Percentiles rank a stretch among this genome's conserved stretches.
phyloP scores from a whole-genome alignment of 805 yeast genomes.

The Cephaloascus fragrans region DNA sequence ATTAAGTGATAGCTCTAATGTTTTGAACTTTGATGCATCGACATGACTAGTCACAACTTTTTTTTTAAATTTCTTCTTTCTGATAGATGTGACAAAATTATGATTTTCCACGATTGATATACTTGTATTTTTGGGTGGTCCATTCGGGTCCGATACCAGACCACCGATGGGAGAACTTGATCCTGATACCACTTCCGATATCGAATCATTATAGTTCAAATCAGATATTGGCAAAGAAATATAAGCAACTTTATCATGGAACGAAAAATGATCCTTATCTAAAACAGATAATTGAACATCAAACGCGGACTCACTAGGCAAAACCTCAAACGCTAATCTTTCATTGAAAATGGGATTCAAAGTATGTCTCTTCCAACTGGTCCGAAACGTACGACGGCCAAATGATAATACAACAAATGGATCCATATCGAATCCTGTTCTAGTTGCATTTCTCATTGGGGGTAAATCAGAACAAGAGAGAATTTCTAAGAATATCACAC shows the following conservation, averaged over 20 bases:
- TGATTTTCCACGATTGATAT: slow-evolving; percentile 17
- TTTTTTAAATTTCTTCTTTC: slow-evolving; percentile 19
- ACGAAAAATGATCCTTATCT: slow-evolving; percentile 79
- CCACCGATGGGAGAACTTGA: background rate
- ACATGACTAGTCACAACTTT: slow-evolving; percentile 18
- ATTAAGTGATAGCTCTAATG: slow-evolving; percentile 25
- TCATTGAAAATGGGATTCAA: slow-evolving; percentile 78
- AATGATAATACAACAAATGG: slow-evolving; percentile 90
- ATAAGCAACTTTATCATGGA: slow-evolving; percentile 73
- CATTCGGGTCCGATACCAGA: background rate
- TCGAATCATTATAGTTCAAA: no score
- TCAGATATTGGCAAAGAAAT: slow-evolving; percentile 48
- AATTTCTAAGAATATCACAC: slow-evolving; percentile 72
- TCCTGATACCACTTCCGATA: background rate
- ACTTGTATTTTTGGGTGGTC: slow-evolving; percentile 6
- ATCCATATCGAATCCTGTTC: slow-evolving; percentile 88
- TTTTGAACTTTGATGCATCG: slow-evolving; percentile 31
- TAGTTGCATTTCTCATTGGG: slow-evolving; percentile 56
- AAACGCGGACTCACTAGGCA: slow-evolving; percentile 53
- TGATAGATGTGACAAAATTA: slow-evolving; percentile 18
- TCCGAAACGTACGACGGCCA: slow-evolving; percentile 79
- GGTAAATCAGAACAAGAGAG: slow-evolving; percentile 72
- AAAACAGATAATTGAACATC: slow-evolving; percentile 63
- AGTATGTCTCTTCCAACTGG: slow-evolving; percentile 77
- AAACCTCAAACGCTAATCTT: slow-evolving; percentile 67